Evolutionary conservation across 139 green algal species (phyloP).

Genomic region (Picochlorum sp.): DNA sequence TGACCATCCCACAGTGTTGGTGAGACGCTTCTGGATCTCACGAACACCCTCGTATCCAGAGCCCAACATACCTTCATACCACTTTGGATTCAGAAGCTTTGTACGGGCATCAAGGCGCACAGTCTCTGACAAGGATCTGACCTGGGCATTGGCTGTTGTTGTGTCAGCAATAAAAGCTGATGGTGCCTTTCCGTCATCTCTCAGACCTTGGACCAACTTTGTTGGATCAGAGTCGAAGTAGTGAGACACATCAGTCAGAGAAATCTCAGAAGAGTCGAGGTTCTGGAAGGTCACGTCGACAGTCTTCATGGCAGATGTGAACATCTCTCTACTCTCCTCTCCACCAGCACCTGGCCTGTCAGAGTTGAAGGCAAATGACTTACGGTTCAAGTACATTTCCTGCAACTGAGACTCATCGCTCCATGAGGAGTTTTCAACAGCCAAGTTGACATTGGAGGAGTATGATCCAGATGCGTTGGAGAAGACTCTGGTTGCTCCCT

Average conservation of each 20-base stretch:
- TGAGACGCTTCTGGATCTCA: conserved; percentile 99
- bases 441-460: conserved; percentile 98
- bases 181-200: conserved; percentile 78
- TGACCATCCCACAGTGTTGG: conserved; percentile 98
- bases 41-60: conserved; percentile 95
- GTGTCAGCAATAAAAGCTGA: conserved; percentile 96
- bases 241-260: conserved; percentile 84
- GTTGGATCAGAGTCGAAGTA: conserved; percentile 99
- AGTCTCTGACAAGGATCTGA: conserved; percentile 88
- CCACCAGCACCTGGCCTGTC: conserved; percentile 87
- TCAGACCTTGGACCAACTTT: conserved; percentile 92
- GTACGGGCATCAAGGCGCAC: conserved; percentile 95
- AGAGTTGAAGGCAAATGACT: conserved; percentile 97
- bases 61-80: conserved; percentile 97
- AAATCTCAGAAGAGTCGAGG: conserved; percentile 96
- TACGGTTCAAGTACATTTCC: conserved; percentile 93
- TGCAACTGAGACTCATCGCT: conserved; percentile 91
- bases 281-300: conserved; percentile 99
- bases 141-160: conserved; percentile 95
- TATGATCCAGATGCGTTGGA: conserved; percentile 92
- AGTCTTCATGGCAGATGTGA: conserved; percentile 91
- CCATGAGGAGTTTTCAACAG: conserved; percentile 95
- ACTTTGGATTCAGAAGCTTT: conserved; percentile 99
- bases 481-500: conserved; percentile 94
- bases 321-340: conserved; percentile 78